Evolutionary conservation across 2,329 filamentous ascomycete species (phyloP).

Genomic region (Ophiocordyceps camponoti-leonardi): DNA sequence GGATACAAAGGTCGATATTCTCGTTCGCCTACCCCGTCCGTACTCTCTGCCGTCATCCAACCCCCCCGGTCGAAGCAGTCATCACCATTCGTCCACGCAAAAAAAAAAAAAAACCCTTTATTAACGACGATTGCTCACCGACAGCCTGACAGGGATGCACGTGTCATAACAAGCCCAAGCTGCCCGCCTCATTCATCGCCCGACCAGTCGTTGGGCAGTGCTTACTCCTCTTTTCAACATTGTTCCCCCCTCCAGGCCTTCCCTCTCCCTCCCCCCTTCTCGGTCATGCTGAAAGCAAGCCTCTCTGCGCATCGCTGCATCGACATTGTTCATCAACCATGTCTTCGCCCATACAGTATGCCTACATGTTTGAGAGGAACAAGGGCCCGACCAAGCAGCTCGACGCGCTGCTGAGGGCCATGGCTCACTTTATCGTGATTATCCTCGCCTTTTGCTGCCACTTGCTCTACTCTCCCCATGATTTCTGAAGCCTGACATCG

Average conservation of each 20-base stretch:
- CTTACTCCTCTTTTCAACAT: no score
- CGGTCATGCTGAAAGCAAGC: not conserved
- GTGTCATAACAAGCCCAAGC: no score
- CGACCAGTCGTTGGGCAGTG: no score
- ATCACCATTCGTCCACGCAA: not conserved
- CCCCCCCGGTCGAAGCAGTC: not conserved
- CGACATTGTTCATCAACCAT: conserved; percentile 2
- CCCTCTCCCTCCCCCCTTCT: not conserved
- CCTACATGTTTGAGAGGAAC: conserved; percentile 49
- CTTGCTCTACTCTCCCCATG: not conserved
- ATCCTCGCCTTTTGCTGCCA: not conserved
- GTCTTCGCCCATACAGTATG: conserved; percentile 27
- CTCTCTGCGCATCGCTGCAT: no score
- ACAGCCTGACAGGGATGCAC: no score
- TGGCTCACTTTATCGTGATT: conserved; percentile 54
- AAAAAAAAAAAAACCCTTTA: no score
- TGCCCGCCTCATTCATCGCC: no score
- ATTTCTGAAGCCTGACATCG: not conserved
- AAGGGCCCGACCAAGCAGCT: conserved; percentile 52
- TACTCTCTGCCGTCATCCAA: not conserved
- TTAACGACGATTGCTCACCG: no score
- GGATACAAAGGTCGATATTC: not conserved
- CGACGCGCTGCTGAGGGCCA: conserved; percentile 49
- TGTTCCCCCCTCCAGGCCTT: not conserved
- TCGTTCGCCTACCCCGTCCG: no score